Base-by-base conservation (phyloP, 2,329 filamentous ascomycete genomes). In the Penicillium sp. region DNA sequence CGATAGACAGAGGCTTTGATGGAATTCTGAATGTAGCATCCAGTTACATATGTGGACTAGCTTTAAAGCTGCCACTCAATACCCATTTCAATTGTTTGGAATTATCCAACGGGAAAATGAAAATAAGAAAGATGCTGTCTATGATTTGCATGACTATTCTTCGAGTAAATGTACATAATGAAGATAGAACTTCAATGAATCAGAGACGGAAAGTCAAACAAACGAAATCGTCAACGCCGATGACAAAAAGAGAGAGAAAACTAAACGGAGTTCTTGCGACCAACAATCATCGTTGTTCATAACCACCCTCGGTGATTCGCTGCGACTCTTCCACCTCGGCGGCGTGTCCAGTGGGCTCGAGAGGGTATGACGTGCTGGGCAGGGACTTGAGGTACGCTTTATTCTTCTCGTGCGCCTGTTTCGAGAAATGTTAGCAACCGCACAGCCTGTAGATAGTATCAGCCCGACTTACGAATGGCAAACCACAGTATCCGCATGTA, bases 401-500 rank as follows among this genome's bases (percentile, higher is more conserved):
- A 81, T 97, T 85, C 69, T 95, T 88, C 74, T 96, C 91, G 71
- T 97, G 85, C 61, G 93, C 93, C 93, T 97, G 60, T 50, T 52
- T 24, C 63, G 51, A 60, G 43, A 8, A 18, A 49, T 45, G 8
- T 26, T 26, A 24, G 20, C 33, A 6, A 14, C 5, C 14, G 33
- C 8, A 21, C 5, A 18, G 3, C 12, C 14, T 18, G 18, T 23
- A 1, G 2, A 21, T 1, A 43, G 12, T 40, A 18, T 28, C 4
- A 23, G 11, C 16, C 6, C 9, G 43, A 79, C 92, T 71, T 83
- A 97, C 94, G 72, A 87, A 99, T 66, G 94, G 94, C 64, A 94
- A 73, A 53, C 94, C 94, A 72, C 94, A 99, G 80, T 99, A 99
- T 69, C 83, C 87, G 81, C 94, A 99, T 71, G 81, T 80, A 75